Evolutionary conservation across 1,284 basidiomycete species (phyloP), one percentile per base, ranked within the genome.

Genomic region (Trametes polyzona): DNA sequence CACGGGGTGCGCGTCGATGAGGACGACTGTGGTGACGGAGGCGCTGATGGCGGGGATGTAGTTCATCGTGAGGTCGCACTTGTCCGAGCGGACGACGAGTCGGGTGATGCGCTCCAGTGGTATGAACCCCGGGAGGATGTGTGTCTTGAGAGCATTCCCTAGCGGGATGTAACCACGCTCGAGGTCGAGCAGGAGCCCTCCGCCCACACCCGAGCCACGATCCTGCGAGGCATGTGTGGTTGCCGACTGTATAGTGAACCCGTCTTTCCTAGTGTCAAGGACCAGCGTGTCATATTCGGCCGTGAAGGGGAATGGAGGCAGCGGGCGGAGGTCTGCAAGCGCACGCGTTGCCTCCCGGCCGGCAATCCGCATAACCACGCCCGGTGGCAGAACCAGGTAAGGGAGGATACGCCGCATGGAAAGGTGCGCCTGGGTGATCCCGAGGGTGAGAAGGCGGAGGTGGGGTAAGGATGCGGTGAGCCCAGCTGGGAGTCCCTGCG

Each of bases 171-270:
- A 47, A 26, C 47, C 36, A 19, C 50, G 27, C 33, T 36, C 48
- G 47, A 62, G 36, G 44, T 59, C 61, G 30, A 63, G 58, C 19
- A 59, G 52, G n/a, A 63, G 48, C 6, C 44, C 55, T 16, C 41
- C 47, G 16, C 27, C 10, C 8, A 42, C 32, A 32, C 30, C 14
- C 19, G 11, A 19, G 12, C 58, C 55, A n/a, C n/a, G n/a, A n/a
- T n/a, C n/a, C n/a, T n/a, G n/a, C n/a, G n/a, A n/a, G n/a, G n/a
- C n/a, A n/a, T n/a, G n/a, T n/a, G n/a, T n/a, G n/a, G n/a, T n/a
- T 10, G 52, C 37, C 4, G 61, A 57, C 14, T 54, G 55, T 19
- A 63, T 29, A 40, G 49, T 37, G 32, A 59, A 37, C 2, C 55
- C 48, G 6, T 24, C 17, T 16, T 30, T 6, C 21, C 42, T 30